phyloP scores from a whole-genome alignment of 2,329 filamentous ascomycete genomes.

The Botrytis fabae region DNA sequence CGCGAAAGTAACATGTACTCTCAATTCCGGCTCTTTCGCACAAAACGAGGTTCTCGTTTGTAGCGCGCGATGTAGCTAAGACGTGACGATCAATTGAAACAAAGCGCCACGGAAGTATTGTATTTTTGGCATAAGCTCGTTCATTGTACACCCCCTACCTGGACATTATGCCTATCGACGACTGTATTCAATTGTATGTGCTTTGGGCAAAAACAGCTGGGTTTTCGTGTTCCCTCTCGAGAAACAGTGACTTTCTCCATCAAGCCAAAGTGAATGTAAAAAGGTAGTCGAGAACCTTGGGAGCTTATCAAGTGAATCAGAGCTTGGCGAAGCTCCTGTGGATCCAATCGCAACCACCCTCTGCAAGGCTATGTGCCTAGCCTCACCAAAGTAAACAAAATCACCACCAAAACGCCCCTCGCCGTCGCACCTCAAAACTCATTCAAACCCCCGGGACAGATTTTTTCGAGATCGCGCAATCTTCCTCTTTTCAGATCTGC shows the following conservation, averaged over 20 bases:
- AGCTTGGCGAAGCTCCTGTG: slow-evolving; percentile 14
- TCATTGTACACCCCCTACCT: background rate
- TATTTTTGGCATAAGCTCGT: background rate
- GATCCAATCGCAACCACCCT: background rate
- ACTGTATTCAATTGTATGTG: background rate
- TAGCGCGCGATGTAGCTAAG: background rate
- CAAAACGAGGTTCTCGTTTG: background rate
- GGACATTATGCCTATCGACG: background rate
- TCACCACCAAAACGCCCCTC: background rate
- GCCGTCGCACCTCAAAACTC: background rate
- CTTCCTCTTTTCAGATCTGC: background rate
- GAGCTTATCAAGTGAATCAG: slow-evolving; percentile 6
- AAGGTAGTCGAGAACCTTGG: background rate
- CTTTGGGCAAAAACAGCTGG: background rate
- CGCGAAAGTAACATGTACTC: background rate
- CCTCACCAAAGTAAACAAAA: slow-evolving; percentile 12
- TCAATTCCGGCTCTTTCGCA: background rate
- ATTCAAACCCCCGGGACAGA: background rate
- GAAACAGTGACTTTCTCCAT: background rate
- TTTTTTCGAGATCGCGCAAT: background rate
- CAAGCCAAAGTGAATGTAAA: background rate
- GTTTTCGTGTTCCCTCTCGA: background rate
- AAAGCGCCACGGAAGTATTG: slow-evolving; percentile 8
- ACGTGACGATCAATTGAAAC: slow-evolving; percentile 20
- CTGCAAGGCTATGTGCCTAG: slow-evolving; percentile 11